These are phyloP conservation scores for Gloeostereum incarnatum DNA, from an alignment of 768 basidiomycete genomes.

Conservation along the genomic window DNA sequence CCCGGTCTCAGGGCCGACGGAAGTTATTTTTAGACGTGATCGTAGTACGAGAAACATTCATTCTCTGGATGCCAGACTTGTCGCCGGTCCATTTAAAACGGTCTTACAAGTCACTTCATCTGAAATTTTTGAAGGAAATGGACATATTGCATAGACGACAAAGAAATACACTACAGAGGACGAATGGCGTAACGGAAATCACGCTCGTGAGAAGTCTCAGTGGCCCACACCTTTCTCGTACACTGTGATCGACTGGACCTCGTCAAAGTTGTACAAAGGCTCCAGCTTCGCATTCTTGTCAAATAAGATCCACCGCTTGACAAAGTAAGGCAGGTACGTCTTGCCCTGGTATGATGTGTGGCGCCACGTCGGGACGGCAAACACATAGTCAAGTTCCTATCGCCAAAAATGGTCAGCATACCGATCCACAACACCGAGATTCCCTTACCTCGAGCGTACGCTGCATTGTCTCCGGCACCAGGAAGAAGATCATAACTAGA, in stretches of 20 bases:
- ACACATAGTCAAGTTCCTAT: constrained; percentile 38
- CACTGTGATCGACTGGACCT: constrained; percentile 33
- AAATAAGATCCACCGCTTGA: constrained; percentile 36
- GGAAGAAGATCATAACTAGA: constrained; percentile 45
- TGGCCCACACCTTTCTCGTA: constrained; percentile 32
- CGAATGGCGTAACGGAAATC: no score
- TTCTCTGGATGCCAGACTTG: no score
- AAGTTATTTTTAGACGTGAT: no score
- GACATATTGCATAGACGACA: no score
- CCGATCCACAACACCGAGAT: background rate
- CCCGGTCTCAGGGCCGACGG: no score
- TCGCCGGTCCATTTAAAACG: no score
- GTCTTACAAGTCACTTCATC: no score
- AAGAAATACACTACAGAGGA: no score
- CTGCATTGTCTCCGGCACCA: constrained; percentile 48
- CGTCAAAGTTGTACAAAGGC: constrained; percentile 17
- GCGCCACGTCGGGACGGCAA: constrained; percentile 37
- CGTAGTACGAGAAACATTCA: no score
- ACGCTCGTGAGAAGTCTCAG: no score
- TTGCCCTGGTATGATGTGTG: constrained; percentile 35
- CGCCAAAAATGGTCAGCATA: background rate
- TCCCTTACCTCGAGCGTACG: constrained; percentile 28
- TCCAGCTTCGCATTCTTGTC: constrained; percentile 24
- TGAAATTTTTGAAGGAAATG: no score
- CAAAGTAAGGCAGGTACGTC: constrained; percentile 39